A percentile compares a stretch with the other conserved stretches of the same genome.
These are phyloP conservation scores for Leishmania amazonensis DNA, from an alignment of 208 protist species.

Conservation along the genomic window DNA sequence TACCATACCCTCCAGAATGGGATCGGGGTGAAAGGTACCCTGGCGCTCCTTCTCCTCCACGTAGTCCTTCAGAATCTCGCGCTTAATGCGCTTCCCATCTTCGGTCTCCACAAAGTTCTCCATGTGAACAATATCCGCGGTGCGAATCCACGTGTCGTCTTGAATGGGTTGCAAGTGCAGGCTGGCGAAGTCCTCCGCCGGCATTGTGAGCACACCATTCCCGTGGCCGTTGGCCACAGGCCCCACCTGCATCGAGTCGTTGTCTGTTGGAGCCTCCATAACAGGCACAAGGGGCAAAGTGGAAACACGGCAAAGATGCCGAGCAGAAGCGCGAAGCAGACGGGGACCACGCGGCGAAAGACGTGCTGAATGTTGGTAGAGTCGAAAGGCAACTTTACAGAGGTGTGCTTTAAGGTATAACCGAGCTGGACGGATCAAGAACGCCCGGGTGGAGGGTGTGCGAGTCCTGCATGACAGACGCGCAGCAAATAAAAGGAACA, in stretches of 20 bases:
- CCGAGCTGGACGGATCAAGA: neutral
- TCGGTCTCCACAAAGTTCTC: slow-evolving; percentile 65
- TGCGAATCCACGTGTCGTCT: slow-evolving; percentile 87
- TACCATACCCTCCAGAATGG: slow-evolving; percentile 80
- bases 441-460: neutral
- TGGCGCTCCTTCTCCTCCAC: slow-evolving; percentile 44
- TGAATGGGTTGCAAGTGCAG: slow-evolving; percentile 74
- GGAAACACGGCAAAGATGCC: neutral
- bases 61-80: slow-evolving; percentile 73
- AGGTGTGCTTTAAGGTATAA: neutral
- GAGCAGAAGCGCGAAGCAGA: neutral
- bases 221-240: neutral
- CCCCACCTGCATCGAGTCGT: slow-evolving; percentile 7
- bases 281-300: neutral
- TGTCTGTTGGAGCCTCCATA: neutral
- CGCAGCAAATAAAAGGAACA: neutral
- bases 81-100: slow-evolving; percentile 60
- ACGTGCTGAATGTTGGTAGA: neutral
- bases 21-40: slow-evolving; percentile 37
- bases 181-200: slow-evolving; percentile 65
- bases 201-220: slow-evolving; percentile 47
- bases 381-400: neutral
- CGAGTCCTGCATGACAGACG: neutral
- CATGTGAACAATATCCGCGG: slow-evolving; percentile 70
- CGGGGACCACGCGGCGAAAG: neutral